Conservation (phyloP, 2,329 filamentous ascomycete genomes). For the Trichophyton schoenleinii region DNA sequence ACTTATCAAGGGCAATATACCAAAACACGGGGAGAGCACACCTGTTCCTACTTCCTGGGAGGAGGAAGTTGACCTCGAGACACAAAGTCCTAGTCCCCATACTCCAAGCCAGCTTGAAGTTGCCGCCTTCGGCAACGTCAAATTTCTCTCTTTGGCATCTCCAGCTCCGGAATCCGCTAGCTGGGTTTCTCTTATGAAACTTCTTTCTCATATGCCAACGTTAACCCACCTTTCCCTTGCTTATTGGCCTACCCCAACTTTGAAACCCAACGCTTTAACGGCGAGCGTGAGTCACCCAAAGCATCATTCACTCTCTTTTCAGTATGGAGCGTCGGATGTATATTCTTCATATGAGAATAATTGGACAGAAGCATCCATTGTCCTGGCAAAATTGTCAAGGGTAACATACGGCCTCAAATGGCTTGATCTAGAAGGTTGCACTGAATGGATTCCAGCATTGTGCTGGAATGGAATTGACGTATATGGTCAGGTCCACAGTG, state of each 20-base stretch:
- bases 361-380: slow-evolving; percentile 43
- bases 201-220: slow-evolving; percentile 42
- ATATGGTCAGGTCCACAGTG: slow-evolving; percentile 17
- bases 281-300: slow-evolving; percentile 32
- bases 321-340: slow-evolving; percentile 40
- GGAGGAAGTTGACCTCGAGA: slow-evolving; percentile 14
- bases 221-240: slow-evolving; percentile 51
- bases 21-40: not conserved
- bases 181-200: slow-evolving; percentile 43
- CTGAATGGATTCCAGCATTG: slow-evolving; percentile 43
- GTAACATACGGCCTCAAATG: slow-evolving; percentile 47
- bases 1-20: slow-evolving; percentile 28
- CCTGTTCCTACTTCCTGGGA: slow-evolving; percentile 32
- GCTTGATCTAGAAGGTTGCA: slow-evolving; percentile 51
- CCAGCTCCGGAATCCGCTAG: slow-evolving; percentile 32
- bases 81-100: not conserved
- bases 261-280: slow-evolving; percentile 42
- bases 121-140: slow-evolving; percentile 41
- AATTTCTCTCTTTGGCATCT: slow-evolving; percentile 46
- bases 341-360: slow-evolving; percentile 42
- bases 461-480: slow-evolving; percentile 28
- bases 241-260: slow-evolving; percentile 47
- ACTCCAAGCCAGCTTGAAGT: slow-evolving; percentile 17
- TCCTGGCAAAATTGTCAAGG: slow-evolving; percentile 44
- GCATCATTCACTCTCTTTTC: slow-evolving; percentile 30